These are phyloP conservation scores for Cladosporium sp. DNA, from an alignment of 2,329 filamentous ascomycete genomes.

Conservation along the genomic window DNA sequence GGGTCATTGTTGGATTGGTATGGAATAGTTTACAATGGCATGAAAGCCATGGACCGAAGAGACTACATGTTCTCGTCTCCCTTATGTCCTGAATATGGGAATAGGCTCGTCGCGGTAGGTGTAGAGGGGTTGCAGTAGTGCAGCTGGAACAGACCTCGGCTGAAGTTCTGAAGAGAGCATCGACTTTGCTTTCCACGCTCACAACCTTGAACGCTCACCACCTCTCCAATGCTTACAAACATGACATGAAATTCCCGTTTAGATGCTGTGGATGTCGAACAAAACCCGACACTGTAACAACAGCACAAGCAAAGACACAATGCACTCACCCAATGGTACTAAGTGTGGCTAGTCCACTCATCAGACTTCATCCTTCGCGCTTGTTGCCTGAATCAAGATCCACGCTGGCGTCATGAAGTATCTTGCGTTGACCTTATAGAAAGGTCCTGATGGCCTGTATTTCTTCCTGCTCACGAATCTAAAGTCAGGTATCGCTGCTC, in stretches of 20 bases:
- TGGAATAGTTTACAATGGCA: conserved; percentile 1
- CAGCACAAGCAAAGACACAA: not conserved
- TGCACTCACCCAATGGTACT: not conserved
- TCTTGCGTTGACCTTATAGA: not conserved
- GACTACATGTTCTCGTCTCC: conserved; percentile 14
- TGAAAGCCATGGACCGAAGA: not conserved
- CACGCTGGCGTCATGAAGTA: conserved; percentile 4
- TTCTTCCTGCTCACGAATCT: not conserved
- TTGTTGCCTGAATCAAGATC: conserved; percentile 8
- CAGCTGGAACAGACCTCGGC: not conserved
- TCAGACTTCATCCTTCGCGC: conserved; percentile 3
- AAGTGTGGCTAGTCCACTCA: not conserved
- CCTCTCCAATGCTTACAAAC: not conserved
- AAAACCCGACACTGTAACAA: not conserved
- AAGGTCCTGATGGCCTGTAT: not conserved
- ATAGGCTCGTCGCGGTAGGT: not conserved
- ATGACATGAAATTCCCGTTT: not conserved
- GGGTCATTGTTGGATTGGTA: conserved; percentile 25
- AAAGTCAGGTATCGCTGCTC: not conserved
- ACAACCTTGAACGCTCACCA: not conserved
- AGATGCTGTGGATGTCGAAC: not conserved
- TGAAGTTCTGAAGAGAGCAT: not conserved
- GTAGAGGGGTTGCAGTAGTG: conserved; percentile 4
- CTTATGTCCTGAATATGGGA: not conserved
- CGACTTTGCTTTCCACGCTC: not conserved